phyloP scores from a whole-genome alignment of 139 green algal species.

The Desmodesmus armatus region DNA sequence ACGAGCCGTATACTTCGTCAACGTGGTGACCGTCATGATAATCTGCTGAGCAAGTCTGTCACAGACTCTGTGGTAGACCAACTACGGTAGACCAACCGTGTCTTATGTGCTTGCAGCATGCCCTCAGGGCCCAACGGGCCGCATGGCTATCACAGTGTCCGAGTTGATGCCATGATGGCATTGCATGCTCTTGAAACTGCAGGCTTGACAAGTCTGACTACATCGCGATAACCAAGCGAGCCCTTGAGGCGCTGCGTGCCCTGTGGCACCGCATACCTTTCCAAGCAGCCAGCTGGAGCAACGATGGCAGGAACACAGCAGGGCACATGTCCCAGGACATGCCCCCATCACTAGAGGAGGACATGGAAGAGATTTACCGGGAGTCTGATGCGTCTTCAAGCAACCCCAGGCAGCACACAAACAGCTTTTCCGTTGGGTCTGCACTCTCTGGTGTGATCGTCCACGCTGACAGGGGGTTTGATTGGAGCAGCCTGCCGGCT shows the following conservation, averaged over 20 bases:
- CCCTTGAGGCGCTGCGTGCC: not conserved
- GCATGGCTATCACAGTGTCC: no score
- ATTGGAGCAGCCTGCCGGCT: constrained; percentile 5
- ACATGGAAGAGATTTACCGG: not conserved
- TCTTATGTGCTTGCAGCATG: no score
- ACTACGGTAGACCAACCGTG: no score
- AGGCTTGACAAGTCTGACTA: constrained; percentile 22
- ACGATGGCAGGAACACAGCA: no score
- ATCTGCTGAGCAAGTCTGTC: no score
- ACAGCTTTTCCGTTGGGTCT: not conserved
- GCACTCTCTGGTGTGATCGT: not conserved
- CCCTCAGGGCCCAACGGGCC: no score
- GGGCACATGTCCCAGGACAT: no score
- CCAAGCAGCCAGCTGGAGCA: not conserved
- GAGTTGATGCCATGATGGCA: no score
- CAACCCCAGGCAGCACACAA: not conserved
- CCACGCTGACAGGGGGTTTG: not conserved
- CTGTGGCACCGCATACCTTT: constrained; percentile 17
- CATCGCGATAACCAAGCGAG: constrained; percentile 4
- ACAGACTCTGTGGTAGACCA: no score
- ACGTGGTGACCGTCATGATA: no score
- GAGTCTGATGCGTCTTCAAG: not conserved
- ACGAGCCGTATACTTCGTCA: no score
- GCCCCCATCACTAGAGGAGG: not conserved
- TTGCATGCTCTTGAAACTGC: not conserved